A percentile compares a stretch with the other conserved stretches of the same genome.
These are phyloP conservation scores for Phlegmacium glaucopus DNA, from an alignment of 768 basidiomycete genomes.

Conservation along the genomic window DNA sequence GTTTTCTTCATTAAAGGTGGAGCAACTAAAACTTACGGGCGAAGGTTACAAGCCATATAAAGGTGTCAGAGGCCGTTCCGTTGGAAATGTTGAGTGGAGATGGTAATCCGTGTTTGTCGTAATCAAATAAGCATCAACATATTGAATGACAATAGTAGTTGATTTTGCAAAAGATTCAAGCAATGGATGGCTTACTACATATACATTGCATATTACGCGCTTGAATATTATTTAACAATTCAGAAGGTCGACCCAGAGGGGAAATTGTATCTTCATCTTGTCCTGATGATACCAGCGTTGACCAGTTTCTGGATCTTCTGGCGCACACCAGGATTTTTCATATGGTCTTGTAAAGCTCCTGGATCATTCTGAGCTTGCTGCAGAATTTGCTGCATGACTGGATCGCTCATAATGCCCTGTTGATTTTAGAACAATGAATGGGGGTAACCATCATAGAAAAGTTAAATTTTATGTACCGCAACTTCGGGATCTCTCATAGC, in stretches of 20 bases:
- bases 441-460: slow-evolving; percentile 1
- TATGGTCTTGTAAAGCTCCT: slow-evolving; percentile 86
- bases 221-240: neutral
- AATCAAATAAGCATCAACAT: neutral
- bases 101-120: slow-evolving; percentile 31
- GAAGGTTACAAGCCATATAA: slow-evolving; percentile 91
- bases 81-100: slow-evolving; percentile 71
- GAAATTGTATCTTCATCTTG: slow-evolving; percentile 45
- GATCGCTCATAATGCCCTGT: slow-evolving; percentile 83
- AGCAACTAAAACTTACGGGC: slow-evolving; percentile 76
- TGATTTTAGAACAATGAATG: slow-evolving; percentile 4
- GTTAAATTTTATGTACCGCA: slow-evolving; percentile 51
- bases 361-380: slow-evolving; percentile 93
- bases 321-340: slow-evolving; percentile 85
- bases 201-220: neutral
- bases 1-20: slow-evolving; percentile 80
- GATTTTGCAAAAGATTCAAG: slow-evolving; percentile 14
- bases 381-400: slow-evolving; percentile 91
- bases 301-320: slow-evolving; percentile 86
- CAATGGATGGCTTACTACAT: no score
- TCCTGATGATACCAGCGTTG: slow-evolving; percentile 91
- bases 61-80: slow-evolving; percentile 70
- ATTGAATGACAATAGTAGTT: no score
- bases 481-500: slow-evolving; percentile 99
- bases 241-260: neutral